Evolutionary conservation across 192 early-diverging fungal genomes (phyloP).

Genomic region (Spizellomyces sp.): DNA sequence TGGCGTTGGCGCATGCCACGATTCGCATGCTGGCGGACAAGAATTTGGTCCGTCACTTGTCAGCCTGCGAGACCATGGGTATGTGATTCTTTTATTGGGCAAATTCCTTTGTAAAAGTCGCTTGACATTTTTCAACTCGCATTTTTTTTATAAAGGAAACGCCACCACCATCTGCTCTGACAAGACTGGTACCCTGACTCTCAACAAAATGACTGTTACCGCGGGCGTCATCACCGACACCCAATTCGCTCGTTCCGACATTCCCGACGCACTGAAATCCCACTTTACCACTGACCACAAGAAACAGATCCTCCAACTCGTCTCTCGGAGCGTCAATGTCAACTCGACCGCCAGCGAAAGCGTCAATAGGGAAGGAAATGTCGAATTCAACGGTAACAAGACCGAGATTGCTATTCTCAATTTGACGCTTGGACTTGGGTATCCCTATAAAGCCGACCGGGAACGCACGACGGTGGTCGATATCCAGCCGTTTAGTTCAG

Average conservation of each 20-base stretch:
- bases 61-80: slow-evolving; percentile 96
- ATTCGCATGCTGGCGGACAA: slow-evolving; percentile 96
- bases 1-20: slow-evolving; percentile 94
- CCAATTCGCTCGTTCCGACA: slow-evolving; percentile 59
- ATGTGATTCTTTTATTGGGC: too few species aligned
- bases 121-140: too few species aligned
- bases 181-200: slow-evolving; percentile 98
- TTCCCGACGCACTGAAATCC: slow-evolving; percentile 37
- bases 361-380: slow-evolving; percentile 27
- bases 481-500: slow-evolving; percentile 88
- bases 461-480: slow-evolving; percentile 64
- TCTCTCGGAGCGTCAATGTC: slow-evolving; percentile 57
- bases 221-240: slow-evolving; percentile 74
- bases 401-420: slow-evolving; percentile 92
- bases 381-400: slow-evolving; percentile 80
- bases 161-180: slow-evolving; percentile 98
- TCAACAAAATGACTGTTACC: slow-evolving; percentile 98
- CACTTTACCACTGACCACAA: slow-evolving; percentile 37
- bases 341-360: slow-evolving; percentile 78
- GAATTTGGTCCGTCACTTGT: slow-evolving; percentile 93
- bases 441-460: slow-evolving; percentile 66
- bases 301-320: slow-evolving; percentile 64
- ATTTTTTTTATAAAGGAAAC: too few species aligned
- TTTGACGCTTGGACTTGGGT: slow-evolving; percentile 69
- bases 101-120: too few species aligned